Evolutionary conservation across 2,329 filamentous ascomycete species (phyloP).

Genomic region (Huntiella abstrusa): DNA sequence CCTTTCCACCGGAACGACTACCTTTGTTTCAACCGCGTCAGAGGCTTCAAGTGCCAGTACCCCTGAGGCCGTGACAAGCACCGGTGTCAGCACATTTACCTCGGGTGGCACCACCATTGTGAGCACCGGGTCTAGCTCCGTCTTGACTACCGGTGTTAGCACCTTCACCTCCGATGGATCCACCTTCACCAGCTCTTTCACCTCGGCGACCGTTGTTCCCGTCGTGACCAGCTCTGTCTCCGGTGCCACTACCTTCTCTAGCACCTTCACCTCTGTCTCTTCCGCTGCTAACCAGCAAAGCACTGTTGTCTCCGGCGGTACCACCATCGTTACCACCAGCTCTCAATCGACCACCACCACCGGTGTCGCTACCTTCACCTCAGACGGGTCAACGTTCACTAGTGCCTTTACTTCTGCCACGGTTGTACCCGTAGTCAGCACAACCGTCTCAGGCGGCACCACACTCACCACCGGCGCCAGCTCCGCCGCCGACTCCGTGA

Average conservation of each 20-base stretch:
- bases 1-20: background rate
- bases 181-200: background rate
- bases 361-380: background rate
- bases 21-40: background rate
- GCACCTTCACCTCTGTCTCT: too few relatives aligned
- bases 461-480: background rate
- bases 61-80: background rate
- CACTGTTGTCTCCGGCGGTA: background rate
- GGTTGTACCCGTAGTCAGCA: too few relatives aligned
- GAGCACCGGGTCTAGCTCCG: background rate
- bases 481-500: background rate
- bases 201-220: background rate
- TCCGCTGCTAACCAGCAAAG: background rate
- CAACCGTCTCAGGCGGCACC: background rate
- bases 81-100: background rate
- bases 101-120: constrained; percentile 12
- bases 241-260: background rate
- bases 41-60: background rate
- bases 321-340: background rate
- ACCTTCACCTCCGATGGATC: background rate
- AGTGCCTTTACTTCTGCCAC: background rate
- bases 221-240: background rate
- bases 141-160: background rate
- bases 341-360: background rate
- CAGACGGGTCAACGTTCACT: background rate